phyloP scores from a whole-genome alignment of 306 rosid genomes.

The Vicia villosa region DNA sequence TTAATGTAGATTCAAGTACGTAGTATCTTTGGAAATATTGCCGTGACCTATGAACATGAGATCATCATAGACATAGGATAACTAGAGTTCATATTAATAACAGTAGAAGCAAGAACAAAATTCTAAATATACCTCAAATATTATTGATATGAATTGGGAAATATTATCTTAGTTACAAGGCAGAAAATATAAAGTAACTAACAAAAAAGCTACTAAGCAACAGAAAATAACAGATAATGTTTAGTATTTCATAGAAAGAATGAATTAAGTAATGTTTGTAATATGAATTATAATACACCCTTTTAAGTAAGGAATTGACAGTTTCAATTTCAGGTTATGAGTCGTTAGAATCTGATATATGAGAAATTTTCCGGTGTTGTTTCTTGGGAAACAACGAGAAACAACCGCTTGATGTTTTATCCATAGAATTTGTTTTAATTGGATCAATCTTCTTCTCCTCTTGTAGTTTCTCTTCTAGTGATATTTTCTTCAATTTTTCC shows the following conservation, averaged over 20 bases:
- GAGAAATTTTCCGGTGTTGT: neutral
- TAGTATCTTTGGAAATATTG: no score
- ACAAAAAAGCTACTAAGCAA: no score
- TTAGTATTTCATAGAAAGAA: neutral
- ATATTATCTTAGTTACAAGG: no score
- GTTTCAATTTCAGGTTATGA: slow-evolving; percentile 6
- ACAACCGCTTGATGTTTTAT: slow-evolving; percentile 41
- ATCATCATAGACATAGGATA: no score
- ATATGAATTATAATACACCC: neutral
- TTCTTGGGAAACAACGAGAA: slow-evolving; percentile 45
- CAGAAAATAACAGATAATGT: no score
- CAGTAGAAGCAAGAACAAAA: no score
- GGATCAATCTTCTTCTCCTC: neutral
- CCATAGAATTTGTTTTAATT: neutral
- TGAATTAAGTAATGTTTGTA: neutral
- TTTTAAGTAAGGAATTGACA: neutral
- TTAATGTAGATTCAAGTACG: no score
- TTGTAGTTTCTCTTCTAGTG: slow-evolving; percentile 24
- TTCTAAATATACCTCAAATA: no score
- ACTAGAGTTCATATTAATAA: no score
- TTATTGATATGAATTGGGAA: no score
- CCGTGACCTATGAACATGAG: no score
- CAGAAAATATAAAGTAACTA: no score
- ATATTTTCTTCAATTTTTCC: slow-evolving; percentile 47
- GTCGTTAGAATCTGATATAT: neutral